Conservation (phyloP, 805 yeast species). For the Yarrowia deformans region DNA sequence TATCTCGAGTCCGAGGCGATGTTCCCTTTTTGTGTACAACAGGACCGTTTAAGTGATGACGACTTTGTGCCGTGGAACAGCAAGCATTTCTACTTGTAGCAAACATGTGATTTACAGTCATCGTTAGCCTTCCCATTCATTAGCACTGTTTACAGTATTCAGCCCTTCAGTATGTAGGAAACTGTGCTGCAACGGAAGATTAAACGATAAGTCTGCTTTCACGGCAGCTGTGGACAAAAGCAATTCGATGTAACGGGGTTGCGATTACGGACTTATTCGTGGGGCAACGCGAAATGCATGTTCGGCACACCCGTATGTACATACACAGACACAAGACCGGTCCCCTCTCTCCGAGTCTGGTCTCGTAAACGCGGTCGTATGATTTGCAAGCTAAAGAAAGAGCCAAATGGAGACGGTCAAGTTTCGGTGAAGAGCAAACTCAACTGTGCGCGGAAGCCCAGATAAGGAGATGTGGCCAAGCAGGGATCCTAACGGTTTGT, state of each 20-base stretch:
- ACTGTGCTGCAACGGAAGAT: neutral
- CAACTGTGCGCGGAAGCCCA: neutral
- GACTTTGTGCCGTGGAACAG: neutral
- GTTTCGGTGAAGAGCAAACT: neutral
- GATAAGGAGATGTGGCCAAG: neutral
- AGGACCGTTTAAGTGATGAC: neutral
- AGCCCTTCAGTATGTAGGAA: neutral
- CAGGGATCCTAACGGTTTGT: neutral
- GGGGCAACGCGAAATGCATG: conserved; percentile 1
- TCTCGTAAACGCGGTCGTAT: conserved; percentile 9
- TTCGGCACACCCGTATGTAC: neutral
- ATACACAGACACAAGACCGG: no score
- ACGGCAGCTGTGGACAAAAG: neutral
- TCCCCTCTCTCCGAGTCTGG: neutral
- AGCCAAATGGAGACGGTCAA: conserved; percentile 11
- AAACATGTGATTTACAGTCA: neutral
- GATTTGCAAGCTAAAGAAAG: conserved; percentile 17
- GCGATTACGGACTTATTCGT: neutral
- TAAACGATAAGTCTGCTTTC: neutral
- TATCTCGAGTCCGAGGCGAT: neutral
- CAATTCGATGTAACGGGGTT: neutral
- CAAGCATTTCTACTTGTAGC: neutral
- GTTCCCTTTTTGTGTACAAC: no score
- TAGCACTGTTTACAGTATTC: conserved; percentile 7
- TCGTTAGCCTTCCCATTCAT: no score